Percentiles rank a stretch among this genome's conserved stretches.
These are phyloP conservation scores for Setaria viridis DNA, from an alignment of 202 grass and related monocot species.

Conservation along the genomic window DNA sequence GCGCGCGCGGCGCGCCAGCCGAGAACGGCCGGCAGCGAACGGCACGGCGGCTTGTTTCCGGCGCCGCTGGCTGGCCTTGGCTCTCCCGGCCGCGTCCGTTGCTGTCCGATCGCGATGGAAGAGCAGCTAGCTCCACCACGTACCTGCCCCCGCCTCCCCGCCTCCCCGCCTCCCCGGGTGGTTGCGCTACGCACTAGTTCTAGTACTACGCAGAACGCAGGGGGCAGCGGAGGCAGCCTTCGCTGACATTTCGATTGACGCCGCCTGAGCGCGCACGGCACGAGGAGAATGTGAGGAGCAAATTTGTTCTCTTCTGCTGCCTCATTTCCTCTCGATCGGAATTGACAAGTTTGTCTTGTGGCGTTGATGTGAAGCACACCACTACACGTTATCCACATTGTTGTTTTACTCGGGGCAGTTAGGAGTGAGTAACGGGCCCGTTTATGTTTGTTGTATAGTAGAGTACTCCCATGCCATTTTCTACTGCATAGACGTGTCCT, in stretches of 20 bases:
- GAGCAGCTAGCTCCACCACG: neutral
- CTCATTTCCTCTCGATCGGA: neutral
- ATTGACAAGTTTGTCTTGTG: neutral
- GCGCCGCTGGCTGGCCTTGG: neutral
- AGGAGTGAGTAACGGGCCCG: neutral
- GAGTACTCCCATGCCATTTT: neutral
- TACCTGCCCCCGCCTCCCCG: neutral
- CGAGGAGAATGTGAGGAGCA: neutral
- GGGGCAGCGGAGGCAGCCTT: conserved; percentile 10
- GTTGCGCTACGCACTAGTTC: neutral
- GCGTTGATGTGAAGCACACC: neutral
- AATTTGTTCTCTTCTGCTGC: neutral
- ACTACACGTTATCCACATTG: neutral
- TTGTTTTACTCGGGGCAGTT: neutral
- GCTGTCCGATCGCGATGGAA: conserved; percentile 20
- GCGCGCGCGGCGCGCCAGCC: too few species aligned
- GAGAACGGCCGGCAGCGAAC: neutral
- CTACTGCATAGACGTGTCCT: neutral
- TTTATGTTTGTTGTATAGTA: neutral
- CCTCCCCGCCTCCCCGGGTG: neutral
- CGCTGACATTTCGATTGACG: conserved; percentile 40
- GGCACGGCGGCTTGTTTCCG: neutral
- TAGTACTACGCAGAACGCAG: too few species aligned
- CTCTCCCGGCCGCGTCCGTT: neutral
- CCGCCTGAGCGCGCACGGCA: neutral